Evolutionary conservation across 768 basidiomycete species (phyloP), one percentile per base, ranked within the genome.

Genomic region (Tricholoma hemisulphureum): DNA sequence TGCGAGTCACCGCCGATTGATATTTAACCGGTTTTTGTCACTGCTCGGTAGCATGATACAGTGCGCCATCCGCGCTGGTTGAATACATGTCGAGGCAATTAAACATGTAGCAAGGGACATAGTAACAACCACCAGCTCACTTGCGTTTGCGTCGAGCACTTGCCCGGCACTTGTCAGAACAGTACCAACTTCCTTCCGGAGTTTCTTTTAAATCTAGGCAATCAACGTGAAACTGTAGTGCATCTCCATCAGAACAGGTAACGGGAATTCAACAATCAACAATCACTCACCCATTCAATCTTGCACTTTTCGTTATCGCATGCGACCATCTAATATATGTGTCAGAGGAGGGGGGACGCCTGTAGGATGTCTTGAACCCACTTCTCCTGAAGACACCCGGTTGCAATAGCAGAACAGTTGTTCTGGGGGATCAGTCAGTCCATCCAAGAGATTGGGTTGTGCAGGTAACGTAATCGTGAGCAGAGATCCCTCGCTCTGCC

Each of bases 281-380:
- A n/a, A n/a, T n/a, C n/a, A n/a, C 89, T 69, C 65, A 89, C 93
- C 93, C 93, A 96, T 86, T 94, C 91, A 35, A 78, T 75, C 61
- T 80, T 75, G 69, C 93, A 96, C 14, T 78, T 74, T 41, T 77
- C 73, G 61, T 82, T 81, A 67, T 96, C 93, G 65, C 93, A 96
- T 14, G 78, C 93, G 60, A 96, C 87, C 93, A 96, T 94, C 88
- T 90, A 58, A 23, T 50, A 45, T 21, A 34, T 26, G 8, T n/a
- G 26, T 29, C 16, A 57, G 26, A 55, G 49, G n/a, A 48, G 50
- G 34, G 31, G 20, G 54, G 32, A 32, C 57, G 53, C 58, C 43
- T 52, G 32, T 56, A 50, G 51, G 57, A 43, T 24, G 57, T 58
- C 13, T n/a, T 45, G 28, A 56, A 73, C 85, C 59, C 65, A 89